Base-by-base conservation (phyloP, 1,284 basidiomycete species). In the Ceratobasidium sp. region DNA sequence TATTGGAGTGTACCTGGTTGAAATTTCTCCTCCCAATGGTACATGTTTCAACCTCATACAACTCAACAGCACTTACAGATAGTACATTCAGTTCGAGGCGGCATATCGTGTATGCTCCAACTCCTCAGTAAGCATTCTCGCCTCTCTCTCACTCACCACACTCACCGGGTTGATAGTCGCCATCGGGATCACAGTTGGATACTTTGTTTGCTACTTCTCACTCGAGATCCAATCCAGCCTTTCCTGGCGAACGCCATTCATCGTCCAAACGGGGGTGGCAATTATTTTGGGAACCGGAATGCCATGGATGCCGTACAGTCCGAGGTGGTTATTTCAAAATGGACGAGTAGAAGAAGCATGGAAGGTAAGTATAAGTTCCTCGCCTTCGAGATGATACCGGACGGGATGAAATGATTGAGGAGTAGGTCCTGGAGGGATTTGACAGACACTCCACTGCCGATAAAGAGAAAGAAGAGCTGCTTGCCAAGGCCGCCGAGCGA, bases 241-340 rank as follows among this genome's bases (percentile, higher is more conserved):
- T 22, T 80, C 83, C 6, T 86, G 84, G 84, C 78, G 84, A 2
- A 74, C 80, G 12, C 83, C 84, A 0, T 81, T 84, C 69, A 79
- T 80, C 22, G 68, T 84, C 27, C 82, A 85, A 73, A 77, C 80
- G 2, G 72, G 77, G 38, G 73, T 80, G 17, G 80, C 83, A 4
- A 74, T 75, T 6, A 67, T 77, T 1, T 73, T 86, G 29, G 82
- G 83, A 2, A 76, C 81, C 10, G 82, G 82, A 17, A 80, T 81
- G 45, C 77, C 78, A 15, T 80, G 82, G 74, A 78, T 86, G 34
- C 84, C 84, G 3, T 83, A 86, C 72, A 86, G 84, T 31, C 84
- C 84, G 0, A 79, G 83, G 15, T 85, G 84, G 84, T 75, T 85
- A 17, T 74, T 79, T 34, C 80, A 82, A 56, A 79, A 79, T n/a